Evolutionary conservation across 2,329 filamentous ascomycete species (phyloP), one percentile per base, ranked within the genome.

Genomic region (Chaetomium sp.): DNA sequence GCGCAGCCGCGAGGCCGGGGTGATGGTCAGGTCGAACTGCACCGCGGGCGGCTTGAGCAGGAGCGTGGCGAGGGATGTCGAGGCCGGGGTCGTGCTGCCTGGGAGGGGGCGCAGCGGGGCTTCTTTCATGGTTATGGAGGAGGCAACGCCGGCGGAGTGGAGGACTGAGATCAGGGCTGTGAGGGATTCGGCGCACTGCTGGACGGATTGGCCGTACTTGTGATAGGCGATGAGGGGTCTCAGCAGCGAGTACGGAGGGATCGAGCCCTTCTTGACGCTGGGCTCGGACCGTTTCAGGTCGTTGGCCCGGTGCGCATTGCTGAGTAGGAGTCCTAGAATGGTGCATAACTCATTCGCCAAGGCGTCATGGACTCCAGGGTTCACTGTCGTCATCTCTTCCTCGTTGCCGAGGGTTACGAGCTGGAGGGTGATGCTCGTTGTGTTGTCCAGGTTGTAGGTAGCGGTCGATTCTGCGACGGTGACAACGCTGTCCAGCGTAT

Each of bases 251-350:
- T 84, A 82, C 2, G 80, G 75, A 42, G 80, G 79, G 51, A 78
- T 76, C 4, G 77, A 70, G 31, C 75, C 70, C 57, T 77, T 75
- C 29, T 74, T 63, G 67, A 71, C 78, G 71, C 67, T 81, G 69
- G 65, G 87, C 33, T 88, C 85, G 1, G 88, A 90, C 61, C 93
- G 86, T 51, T 85, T 84, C 47, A 87, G 81, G 66, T 92, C 85
- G 69, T 89, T 93, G 73, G 90, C 86, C 10, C 90, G 86, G 75
- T 98, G 94, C 2, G 91, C 87, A 68, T 93, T 88, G 57, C 85
- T 86, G 8, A 98, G 85, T 1, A 97, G 82, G 25, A 97, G 83
- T 49, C 92, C 88, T 3, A 97, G 82, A 0, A 86, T 83, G 57
- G 90, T 80, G 2, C 86, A 84, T 31, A 92, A 80, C 7, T 83